Evolutionary conservation across 768 basidiomycete species (phyloP), one percentile per base, ranked within the genome.

Genomic region (Mycena floridula): DNA sequence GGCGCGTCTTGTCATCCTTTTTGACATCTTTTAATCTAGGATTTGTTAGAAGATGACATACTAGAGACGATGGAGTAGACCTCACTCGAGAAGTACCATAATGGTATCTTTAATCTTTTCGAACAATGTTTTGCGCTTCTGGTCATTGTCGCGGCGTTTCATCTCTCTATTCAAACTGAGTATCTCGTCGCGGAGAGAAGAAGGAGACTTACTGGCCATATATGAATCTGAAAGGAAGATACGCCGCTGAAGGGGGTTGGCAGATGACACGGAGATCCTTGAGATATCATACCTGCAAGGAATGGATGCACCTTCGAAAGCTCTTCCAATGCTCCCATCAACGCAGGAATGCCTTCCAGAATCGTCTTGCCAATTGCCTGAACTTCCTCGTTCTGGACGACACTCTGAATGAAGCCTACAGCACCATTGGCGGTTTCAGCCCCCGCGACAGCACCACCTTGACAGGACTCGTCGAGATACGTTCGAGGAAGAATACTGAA

Each of bases 131-230:
- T n/a, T 25, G 18, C 39, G 37, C 24, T 12, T 21, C 46, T 12
- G 40, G 7, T 47, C 46, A 37, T 47, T 47, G 2, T 47, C 46
- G 1, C 25, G 46, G 2, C 27, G 46, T 30, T 47, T 42, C 28
- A 25, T 16, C 22, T 37, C 46, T 26, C 49, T 46, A 25, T n/a
- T n/a, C n/a, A n/a, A n/a, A n/a, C n/a, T n/a, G n/a, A n/a, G n/a
- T n/a, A n/a, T n/a, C n/a, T n/a, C n/a, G n/a, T n/a, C n/a, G n/a
- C n/a, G n/a, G n/a, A n/a, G n/a, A n/a, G n/a, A n/a, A n/a, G n/a
- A n/a, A n/a, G n/a, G n/a, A n/a, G n/a, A n/a, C n/a, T n/a, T n/a
- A n/a, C n/a, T 47, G 46, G 7, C 42, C 6, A 22, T 42, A 47
- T 9, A 41, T 41, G 25, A 41, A 42, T 16, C 42, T 21, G 13